Conservation (phyloP, 2,329 filamentous ascomycete species). For the Zasmidium citrigriseum region DNA sequence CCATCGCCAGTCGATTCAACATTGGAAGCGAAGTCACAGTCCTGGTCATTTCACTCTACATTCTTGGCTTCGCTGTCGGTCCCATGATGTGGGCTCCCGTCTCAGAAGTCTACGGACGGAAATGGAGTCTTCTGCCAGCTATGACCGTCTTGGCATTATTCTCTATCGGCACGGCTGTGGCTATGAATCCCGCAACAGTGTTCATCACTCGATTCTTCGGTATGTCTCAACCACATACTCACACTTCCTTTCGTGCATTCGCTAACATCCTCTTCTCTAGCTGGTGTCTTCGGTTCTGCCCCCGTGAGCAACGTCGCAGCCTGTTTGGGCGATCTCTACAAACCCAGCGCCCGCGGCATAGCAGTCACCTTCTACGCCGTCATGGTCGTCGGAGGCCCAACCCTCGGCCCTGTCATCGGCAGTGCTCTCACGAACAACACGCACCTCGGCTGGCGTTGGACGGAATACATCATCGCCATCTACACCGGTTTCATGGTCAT, state of each 20-base stretch:
- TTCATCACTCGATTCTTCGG: slow-evolving; percentile 48
- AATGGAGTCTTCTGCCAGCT: slow-evolving; percentile 46
- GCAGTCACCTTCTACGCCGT: slow-evolving; percentile 44
- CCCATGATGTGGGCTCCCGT: slow-evolving; percentile 31
- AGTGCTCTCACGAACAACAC: slow-evolving; percentile 42
- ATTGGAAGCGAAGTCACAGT: slow-evolving; percentile 49
- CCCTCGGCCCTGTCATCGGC: slow-evolving; percentile 46
- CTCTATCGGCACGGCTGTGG: slow-evolving; percentile 48
- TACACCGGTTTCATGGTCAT: slow-evolving; percentile 35
- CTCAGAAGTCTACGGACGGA: slow-evolving; percentile 43
- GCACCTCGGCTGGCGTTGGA: slow-evolving; percentile 39
- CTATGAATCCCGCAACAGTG: slow-evolving; percentile 38
- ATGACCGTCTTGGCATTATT: slow-evolving; percentile 47
- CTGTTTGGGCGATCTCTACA: slow-evolving; percentile 47
- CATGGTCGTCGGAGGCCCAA: slow-evolving; percentile 42
- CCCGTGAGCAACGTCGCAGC: slow-evolving; percentile 47
- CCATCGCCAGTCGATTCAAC: slow-evolving; percentile 45
- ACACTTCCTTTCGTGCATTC: background rate
- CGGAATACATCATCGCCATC: slow-evolving; percentile 42
- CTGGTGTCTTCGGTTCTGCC: slow-evolving; percentile 46
- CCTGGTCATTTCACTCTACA: slow-evolving; percentile 49
- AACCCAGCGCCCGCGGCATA: slow-evolving; percentile 39
- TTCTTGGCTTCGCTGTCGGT: slow-evolving; percentile 47
- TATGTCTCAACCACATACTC: background rate
- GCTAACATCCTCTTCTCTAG: background rate